A percentile compares a stretch with the other conserved stretches of the same genome.
Conservation (phyloP, 2,329 filamentous ascomycete species). For the Colletotrichum cereale region DNA sequence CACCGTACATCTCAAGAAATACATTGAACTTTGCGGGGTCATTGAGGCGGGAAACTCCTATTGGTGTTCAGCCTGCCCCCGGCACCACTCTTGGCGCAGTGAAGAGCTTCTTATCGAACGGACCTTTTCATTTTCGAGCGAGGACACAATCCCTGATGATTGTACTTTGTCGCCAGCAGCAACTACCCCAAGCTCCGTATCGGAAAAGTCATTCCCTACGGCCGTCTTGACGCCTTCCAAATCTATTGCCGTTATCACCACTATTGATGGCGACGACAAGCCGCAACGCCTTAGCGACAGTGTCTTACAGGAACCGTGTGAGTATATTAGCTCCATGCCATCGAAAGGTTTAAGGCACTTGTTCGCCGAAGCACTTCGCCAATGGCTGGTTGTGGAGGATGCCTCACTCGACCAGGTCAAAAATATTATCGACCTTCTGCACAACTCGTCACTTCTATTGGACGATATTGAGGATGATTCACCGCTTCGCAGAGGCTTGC, state of each 20-base stretch:
- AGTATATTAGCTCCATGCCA: slow-evolving; percentile 31
- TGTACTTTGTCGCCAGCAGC: neutral
- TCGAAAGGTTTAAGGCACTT: neutral
- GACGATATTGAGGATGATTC: slow-evolving; percentile 56
- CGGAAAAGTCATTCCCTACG: neutral
- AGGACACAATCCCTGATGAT: neutral
- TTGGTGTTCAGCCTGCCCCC: slow-evolving; percentile 24
- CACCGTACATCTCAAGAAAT: neutral
- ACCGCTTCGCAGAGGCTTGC: slow-evolving; percentile 49
- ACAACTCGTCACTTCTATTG: slow-evolving; percentile 42
- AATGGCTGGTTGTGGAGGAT: slow-evolving; percentile 16
- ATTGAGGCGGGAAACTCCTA: slow-evolving; percentile 27
- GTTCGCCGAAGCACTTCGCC: slow-evolving; percentile 7
- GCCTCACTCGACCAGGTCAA: slow-evolving; percentile 10
- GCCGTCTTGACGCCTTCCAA: neutral
- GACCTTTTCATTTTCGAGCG: neutral
- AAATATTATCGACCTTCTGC: slow-evolving; percentile 18
- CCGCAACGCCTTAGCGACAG: neutral
- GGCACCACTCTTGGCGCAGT: slow-evolving; percentile 17
- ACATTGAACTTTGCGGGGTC: slow-evolving; percentile 14
- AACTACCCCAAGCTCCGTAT: slow-evolving; percentile 9
- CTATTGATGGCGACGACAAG: neutral
- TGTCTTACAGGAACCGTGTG: neutral
- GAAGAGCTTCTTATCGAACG: neutral
- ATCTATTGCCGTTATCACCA: neutral